Conservation (phyloP, 2,329 filamentous ascomycete genomes). For the Fusarium stilboides region DNA sequence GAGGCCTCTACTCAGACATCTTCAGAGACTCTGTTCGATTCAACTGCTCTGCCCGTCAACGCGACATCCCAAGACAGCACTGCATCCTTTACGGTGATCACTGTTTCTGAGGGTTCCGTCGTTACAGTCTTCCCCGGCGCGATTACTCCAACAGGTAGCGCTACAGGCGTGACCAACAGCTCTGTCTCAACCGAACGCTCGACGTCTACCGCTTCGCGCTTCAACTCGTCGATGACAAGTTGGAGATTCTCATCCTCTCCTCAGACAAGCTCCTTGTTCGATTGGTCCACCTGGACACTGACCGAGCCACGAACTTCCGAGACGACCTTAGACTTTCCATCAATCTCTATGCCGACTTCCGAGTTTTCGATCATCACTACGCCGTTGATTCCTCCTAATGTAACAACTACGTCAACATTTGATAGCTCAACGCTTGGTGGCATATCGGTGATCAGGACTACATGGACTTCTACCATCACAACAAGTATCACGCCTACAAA, state of each 20-base stretch:
- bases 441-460: slow-evolving; percentile 20
- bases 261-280: slow-evolving; percentile 14
- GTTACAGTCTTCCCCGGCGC: slow-evolving; percentile 40
- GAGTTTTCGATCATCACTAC: slow-evolving; percentile 26
- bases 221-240: slow-evolving; percentile 16
- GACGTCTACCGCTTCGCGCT: slow-evolving; percentile 13
- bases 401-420: slow-evolving; percentile 9
- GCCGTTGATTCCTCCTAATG: slow-evolving; percentile 25
- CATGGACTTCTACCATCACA: slow-evolving; percentile 35
- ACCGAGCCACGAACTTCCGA: slow-evolving; percentile 6
- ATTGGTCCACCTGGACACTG: slow-evolving; percentile 42
- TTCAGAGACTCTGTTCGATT: slow-evolving; percentile 10
- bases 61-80: slow-evolving; percentile 8
- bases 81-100: slow-evolving; percentile 20
- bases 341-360: slow-evolving; percentile 22
- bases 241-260: slow-evolving; percentile 2
- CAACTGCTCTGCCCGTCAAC: slow-evolving; percentile 25
- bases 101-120: slow-evolving; percentile 27
- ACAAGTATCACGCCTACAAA: slow-evolving; percentile 23
- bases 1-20: neutral
- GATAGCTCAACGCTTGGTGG: slow-evolving; percentile 6
- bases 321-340: neutral
- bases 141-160: slow-evolving; percentile 20
- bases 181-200: slow-evolving; percentile 18
- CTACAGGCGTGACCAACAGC: slow-evolving; percentile 10